Evolutionary conservation across 371 early-diverging fungal genomes (phyloP).

Genomic region (Mucor sp.): DNA sequence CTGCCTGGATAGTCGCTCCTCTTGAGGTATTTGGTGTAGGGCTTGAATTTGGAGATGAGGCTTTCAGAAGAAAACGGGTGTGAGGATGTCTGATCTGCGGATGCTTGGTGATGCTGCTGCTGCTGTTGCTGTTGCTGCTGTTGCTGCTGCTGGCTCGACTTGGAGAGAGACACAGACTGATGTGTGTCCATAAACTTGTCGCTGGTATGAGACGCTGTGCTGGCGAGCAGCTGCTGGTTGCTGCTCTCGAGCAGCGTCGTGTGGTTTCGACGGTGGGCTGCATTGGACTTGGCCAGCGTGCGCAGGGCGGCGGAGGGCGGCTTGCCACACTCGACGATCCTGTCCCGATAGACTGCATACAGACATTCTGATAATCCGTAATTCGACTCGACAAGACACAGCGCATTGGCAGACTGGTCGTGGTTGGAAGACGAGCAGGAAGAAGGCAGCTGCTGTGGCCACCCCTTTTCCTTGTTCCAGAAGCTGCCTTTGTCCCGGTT

Average conservation of each 20-base stretch:
- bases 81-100: not conserved
- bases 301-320: not conserved
- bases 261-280: not conserved
- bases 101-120: not conserved
- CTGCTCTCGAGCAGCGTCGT: conserved; percentile 8
- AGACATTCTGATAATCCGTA: conserved; percentile 51
- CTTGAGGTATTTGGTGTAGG: conserved; percentile 49
- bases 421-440: conserved; percentile 55
- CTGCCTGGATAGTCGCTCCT: conserved; percentile 39
- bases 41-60: conserved; percentile 13
- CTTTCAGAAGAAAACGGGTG: not conserved
- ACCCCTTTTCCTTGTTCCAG: conserved; percentile 43
- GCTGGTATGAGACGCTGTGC: not conserved
- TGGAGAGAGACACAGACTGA: conserved; percentile 16
- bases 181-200: conserved; percentile 22
- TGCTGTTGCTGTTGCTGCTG: not conserved
- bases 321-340: conserved; percentile 53
- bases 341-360: conserved; percentile 42
- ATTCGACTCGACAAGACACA: conserved; percentile 43
- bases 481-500: conserved; percentile 27
- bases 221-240: not conserved
- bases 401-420: conserved; percentile 53
- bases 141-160: not conserved
- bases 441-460: conserved; percentile 50
- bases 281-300: not conserved